Percentiles rank a stretch among this genome's conserved stretches.
Conservation (phyloP, 2,329 filamentous ascomycete genomes). For the Fusarium paranaense region DNA sequence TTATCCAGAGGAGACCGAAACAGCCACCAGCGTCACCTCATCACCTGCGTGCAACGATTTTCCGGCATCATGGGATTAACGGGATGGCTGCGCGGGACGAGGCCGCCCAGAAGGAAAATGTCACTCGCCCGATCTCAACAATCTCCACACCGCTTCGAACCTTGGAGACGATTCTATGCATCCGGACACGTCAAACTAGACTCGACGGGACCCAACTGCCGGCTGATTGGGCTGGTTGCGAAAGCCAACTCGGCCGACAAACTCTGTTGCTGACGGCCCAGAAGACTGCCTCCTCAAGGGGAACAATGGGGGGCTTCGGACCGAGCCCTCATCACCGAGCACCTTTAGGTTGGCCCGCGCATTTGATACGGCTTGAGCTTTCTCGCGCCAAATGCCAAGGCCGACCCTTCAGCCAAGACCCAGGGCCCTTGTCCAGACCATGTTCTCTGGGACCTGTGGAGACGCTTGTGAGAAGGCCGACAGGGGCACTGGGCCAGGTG, state of each 20-base stretch:
- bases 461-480: constrained; percentile 10
- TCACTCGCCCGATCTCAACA: neutral
- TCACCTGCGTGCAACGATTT: constrained; percentile 6
- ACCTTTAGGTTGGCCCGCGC: neutral
- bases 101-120: constrained; percentile 5
- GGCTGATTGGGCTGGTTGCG: neutral
- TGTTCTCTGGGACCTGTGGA: constrained; percentile 28
- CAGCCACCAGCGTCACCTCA: constrained; percentile 30
- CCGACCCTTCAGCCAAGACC: constrained; percentile 25
- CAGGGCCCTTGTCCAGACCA: constrained; percentile 26
- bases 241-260: constrained; percentile 21
- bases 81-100: constrained; percentile 32
- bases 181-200: neutral
- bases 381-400: constrained; percentile 22
- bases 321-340: constrained; percentile 1
- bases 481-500: constrained; percentile 28
- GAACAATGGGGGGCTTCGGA: constrained; percentile 2
- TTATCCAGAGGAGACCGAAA: neutral
- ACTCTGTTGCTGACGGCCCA: constrained; percentile 2
- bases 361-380: neutral
- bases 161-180: constrained; percentile 4
- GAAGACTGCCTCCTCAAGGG: neutral
- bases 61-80: constrained; percentile 28
- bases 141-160: constrained; percentile 29
- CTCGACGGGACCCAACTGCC: neutral